Conservation (phyloP, 2,329 filamentous ascomycete genomes). For the Colletotrichum sp. region DNA sequence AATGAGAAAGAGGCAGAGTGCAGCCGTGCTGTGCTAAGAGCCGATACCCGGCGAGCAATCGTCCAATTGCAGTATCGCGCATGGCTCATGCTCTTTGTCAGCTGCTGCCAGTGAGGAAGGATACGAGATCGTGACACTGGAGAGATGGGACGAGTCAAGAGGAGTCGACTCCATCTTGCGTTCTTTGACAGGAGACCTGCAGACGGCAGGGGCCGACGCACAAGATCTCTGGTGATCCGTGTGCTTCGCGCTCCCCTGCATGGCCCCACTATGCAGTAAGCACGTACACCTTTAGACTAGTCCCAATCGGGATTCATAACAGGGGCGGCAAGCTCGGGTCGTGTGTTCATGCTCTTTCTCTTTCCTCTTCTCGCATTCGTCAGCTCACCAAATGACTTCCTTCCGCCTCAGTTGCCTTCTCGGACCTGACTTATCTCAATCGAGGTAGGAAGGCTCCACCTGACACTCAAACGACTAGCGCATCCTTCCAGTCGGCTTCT, state of each 20-base stretch:
- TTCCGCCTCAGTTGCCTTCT: not conserved
- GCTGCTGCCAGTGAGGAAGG: not conserved
- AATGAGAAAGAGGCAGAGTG: not conserved
- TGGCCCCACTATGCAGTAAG: not conserved
- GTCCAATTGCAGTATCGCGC: not conserved
- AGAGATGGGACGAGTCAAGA: slow-evolving; percentile 15
- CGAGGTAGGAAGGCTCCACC: not conserved
- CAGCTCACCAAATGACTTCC: not conserved
- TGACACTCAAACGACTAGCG: not conserved
- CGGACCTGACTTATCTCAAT: not conserved
- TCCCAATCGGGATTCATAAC: not conserved
- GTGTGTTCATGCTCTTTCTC: not conserved
- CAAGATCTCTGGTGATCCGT: not conserved
- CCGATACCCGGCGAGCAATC: not conserved
- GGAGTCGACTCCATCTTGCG: not conserved
- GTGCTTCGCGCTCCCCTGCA: not conserved
- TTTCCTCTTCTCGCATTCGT: not conserved
- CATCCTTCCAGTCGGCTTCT: not conserved
- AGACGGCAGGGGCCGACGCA: not conserved
- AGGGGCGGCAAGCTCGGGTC: not conserved
- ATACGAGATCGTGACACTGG: not conserved
- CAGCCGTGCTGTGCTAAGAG: not conserved
- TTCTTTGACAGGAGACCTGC: not conserved
- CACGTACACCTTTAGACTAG: not conserved
- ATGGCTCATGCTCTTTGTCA: not conserved